Evolutionary conservation across 768 basidiomycete species (phyloP), one percentile per base, ranked within the genome.

Genomic region (Pisolithus marmoratus): DNA sequence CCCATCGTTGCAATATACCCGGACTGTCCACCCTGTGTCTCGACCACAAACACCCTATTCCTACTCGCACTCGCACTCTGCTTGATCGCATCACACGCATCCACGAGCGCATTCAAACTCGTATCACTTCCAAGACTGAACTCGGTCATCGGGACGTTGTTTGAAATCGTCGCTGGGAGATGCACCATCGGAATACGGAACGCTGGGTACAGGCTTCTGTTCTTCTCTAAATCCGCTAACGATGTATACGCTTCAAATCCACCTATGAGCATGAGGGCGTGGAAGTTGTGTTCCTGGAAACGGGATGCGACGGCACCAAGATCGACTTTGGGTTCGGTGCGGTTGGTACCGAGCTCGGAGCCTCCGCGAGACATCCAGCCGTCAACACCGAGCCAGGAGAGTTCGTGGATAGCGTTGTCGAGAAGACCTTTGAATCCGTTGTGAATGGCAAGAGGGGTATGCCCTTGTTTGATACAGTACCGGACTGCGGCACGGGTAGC

Each of bases 21-120:
- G 65, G 91, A 96, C 64, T 88, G 86, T 8, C 95, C 96, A 46
- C 96, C 96, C 68, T 98, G 96, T 0, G 94, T 97, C 71, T 99
- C 95, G 17, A 99, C 92, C 1, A 98, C 89, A 65, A 99, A 99
- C 53, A 97, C 96, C 40, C 96, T 76, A 68, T 98, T 94, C 56
- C 96, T 71, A 63, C 93, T 96, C 5, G 96, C 95, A 50, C 90
- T 90, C 9, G 96, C 96, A 63, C 92, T 94, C 76, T 99, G 96
- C 73, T 94, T 96, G 72, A 99, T 97, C 38, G 94, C 85, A 70
- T 99, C 96, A 65, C 95, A 98, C 6, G 96, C 96, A 54, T 94
- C 91, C 49, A 98, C 94, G 27, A 99, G 76, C 3, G 94, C 94
- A 67, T 98, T 99, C 76, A 99, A 74, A 67, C 89, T 90, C n/a